Evolutionary conservation across 257 asterid species (phyloP).

Genomic region (Plantago major): DNA sequence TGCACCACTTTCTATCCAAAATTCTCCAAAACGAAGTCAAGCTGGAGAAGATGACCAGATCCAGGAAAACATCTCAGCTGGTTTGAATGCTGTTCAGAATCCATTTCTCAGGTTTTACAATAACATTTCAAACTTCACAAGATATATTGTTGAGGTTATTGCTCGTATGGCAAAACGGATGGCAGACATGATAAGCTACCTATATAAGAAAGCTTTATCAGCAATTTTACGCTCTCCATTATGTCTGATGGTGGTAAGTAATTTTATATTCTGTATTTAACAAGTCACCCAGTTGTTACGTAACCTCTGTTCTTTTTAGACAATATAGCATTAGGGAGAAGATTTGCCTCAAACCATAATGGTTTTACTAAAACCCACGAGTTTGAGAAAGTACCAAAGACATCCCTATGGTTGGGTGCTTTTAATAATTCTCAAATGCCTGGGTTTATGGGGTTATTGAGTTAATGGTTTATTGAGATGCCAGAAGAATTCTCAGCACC

Average conservation of each 20-base stretch:
- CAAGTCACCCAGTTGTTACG: slow-evolving; percentile 3
- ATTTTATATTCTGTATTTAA: slow-evolving; percentile 1
- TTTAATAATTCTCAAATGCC: not conserved
- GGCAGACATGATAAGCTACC: slow-evolving; percentile 50
- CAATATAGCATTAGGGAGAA: not conserved
- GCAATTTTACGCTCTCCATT: slow-evolving; percentile 66
- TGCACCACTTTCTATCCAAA: slow-evolving; percentile 47
- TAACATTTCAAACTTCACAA: slow-evolving; percentile 39
- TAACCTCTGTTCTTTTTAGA: not conserved
- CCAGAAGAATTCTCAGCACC: not conserved
- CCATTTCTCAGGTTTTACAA: slow-evolving; percentile 32
- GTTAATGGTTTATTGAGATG: not conserved
- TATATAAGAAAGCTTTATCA: slow-evolving; percentile 63
- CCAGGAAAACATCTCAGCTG: slow-evolving; percentile 30
- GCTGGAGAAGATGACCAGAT: slow-evolving; percentile 33
- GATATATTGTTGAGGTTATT: slow-evolving; percentile 35
- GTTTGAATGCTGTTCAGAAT: slow-evolving; percentile 26
- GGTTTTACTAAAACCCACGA: too few species aligned
- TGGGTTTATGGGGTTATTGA: not conserved
- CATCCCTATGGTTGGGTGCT: not conserved
- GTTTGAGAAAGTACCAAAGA: not conserved
- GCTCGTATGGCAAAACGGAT: slow-evolving; percentile 41
- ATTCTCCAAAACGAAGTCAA: slow-evolving; percentile 27
- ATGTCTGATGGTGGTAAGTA: slow-evolving; percentile 68
- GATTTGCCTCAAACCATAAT: too few species aligned